Base-by-base conservation (phyloP, 176 grass and related monocot species). In the Phragmites australis region DNA sequence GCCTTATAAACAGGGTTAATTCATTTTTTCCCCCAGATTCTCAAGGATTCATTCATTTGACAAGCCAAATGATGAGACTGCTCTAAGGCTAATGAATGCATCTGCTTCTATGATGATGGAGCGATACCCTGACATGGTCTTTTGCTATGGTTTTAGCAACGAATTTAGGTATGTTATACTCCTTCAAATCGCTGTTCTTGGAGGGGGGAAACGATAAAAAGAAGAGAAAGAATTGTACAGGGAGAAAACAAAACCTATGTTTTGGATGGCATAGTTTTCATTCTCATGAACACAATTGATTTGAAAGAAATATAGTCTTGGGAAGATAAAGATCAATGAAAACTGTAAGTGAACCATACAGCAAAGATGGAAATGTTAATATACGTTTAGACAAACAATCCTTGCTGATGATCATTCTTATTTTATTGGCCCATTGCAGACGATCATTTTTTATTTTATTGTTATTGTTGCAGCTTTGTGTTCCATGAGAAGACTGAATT, bases 131-230 rank as follows among this genome's bases (percentile, higher is more conserved):
- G 89, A 87, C 40, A 92, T 94, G 47, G 81, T 90, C 22, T 97
- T 94, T 82, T 77, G 80, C 64, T 97, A 94, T 78, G 94, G 94
- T 64, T 93, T 90, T 74, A 85, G 83, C 69, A 89, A 85, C 11
- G 92, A 97, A 81, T 97, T 90, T 72, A 97, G 89, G 94, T 97
- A 89, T 10, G 22, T 27, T 3, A 22, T 46, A n/a, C 1, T 30
- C 10, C 43, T 79, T 71, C 29, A 65, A 56, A 74, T 78, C 4
- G 9, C 18, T 66, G 12, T 18, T 39, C 2, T 46, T 87, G 31
- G 6, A 71, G 80, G 19, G 43, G 55, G 41, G 45, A 29, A 32
- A 54, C 22, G 60, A 54, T 62, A 61, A 48, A 69, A 70, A 44
- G n/a, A 27, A 40, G 57, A n/a, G 65, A 46, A 55, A 56, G 4